Evolutionary conservation across 441 rosid genomes (phyloP).

Genomic region (Populus hybrid): DNA sequence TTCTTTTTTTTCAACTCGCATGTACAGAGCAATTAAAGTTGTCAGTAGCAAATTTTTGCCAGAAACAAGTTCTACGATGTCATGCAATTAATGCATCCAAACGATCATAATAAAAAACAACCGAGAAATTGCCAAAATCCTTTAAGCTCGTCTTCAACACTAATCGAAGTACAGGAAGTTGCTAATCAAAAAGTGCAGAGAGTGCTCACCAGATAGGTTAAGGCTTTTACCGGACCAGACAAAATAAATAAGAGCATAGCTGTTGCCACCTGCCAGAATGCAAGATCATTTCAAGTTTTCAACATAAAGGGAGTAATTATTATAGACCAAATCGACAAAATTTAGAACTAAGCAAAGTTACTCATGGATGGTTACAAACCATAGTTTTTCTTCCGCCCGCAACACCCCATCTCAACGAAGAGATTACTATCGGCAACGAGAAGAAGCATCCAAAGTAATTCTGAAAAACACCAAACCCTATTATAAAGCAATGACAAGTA

Average conservation of each 20-base stretch:
- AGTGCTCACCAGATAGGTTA: slow-evolving; percentile 75
- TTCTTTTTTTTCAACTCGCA: not conserved
- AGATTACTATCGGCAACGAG: slow-evolving; percentile 72
- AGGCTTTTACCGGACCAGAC: slow-evolving; percentile 86
- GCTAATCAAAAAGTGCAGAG: not conserved
- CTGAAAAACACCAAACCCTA: slow-evolving; percentile 32
- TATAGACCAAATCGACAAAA: not conserved
- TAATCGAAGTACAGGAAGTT: not conserved
- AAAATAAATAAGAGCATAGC: slow-evolving; percentile 76
- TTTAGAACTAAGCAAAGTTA: not conserved
- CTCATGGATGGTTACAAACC: slow-evolving; percentile 40
- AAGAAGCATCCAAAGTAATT: slow-evolving; percentile 96
- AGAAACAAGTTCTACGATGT: not conserved
- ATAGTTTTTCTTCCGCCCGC: slow-evolving; percentile 93
- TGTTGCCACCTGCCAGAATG: slow-evolving; percentile 70
- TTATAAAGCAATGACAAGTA: not conserved
- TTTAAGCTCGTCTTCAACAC: not conserved
- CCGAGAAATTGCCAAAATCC: not conserved
- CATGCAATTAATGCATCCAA: not conserved
- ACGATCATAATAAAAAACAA: not conserved
- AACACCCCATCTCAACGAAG: slow-evolving; percentile 80
- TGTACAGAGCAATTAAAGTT: not conserved
- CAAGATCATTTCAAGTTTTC: slow-evolving; percentile 9
- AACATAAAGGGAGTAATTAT: slow-evolving; percentile 1
- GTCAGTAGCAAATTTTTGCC: not conserved